phyloP scores from a whole-genome alignment of 2,329 filamentous ascomycete genomes.

The Dendrostoma leiphaemia region DNA sequence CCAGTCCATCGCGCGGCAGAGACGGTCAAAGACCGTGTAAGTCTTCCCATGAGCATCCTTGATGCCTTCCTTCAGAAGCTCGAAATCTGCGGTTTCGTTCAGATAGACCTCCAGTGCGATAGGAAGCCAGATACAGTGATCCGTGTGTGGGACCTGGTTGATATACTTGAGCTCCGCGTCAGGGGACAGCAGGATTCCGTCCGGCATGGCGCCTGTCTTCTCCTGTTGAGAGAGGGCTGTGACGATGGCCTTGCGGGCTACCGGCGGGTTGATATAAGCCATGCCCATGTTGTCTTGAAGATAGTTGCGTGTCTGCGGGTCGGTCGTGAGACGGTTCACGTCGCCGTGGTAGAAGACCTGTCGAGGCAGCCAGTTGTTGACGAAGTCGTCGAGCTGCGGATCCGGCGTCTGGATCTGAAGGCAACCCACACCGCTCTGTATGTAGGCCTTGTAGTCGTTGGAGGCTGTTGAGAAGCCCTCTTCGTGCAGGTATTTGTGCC shows the following conservation, averaged over 20 bases:
- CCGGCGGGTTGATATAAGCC: constrained; percentile 51
- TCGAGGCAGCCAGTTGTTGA: constrained; percentile 58
- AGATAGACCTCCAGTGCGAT: constrained; percentile 54
- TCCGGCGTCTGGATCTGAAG: constrained; percentile 54
- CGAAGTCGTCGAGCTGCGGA: constrained; percentile 52
- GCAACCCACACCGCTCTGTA: constrained; percentile 47
- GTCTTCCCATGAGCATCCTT: constrained; percentile 40
- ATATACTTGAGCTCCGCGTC: constrained; percentile 59
- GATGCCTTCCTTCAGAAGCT: constrained; percentile 43
- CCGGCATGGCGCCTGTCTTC: constrained; percentile 54
- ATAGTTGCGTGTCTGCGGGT: constrained; percentile 59
- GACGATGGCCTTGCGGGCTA: constrained; percentile 47
- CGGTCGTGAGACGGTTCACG: constrained; percentile 56
- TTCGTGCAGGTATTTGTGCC: constrained; percentile 46
- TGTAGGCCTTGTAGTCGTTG: constrained; percentile 48
- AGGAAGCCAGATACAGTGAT: constrained; percentile 58
- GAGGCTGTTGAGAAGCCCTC: constrained; percentile 44
- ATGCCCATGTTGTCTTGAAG: constrained; percentile 62
- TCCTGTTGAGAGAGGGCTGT: constrained; percentile 53
- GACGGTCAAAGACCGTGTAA: constrained; percentile 52
- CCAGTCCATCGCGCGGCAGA: constrained; percentile 58
- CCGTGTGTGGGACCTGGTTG: constrained; percentile 59
- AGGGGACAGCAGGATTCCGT: constrained; percentile 52
- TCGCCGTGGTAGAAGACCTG: constrained; percentile 59
- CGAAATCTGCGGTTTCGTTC: constrained; percentile 53